A percentile compares a stretch with the other conserved stretches of the same genome.
phyloP scores from a whole-genome alignment of 768 basidiomycete genomes.

The Podaxis carcinomalis region DNA sequence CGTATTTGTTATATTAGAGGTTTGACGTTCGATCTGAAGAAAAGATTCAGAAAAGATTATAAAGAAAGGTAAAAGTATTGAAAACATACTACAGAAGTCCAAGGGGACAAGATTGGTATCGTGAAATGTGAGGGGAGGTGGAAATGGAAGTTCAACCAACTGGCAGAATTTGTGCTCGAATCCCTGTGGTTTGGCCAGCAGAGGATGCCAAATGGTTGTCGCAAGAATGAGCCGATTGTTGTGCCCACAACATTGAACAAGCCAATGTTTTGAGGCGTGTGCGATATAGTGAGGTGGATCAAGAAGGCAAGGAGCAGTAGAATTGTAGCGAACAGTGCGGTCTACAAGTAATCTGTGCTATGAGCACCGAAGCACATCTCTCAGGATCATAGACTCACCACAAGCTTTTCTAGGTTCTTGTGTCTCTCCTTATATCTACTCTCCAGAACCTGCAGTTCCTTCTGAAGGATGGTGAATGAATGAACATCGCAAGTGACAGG shows the following conservation, averaged over 20 bases:
- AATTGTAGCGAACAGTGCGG: conserved; percentile 28
- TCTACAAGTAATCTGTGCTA: background rate
- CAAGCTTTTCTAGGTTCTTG: conserved; percentile 42
- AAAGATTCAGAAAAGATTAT: background rate
- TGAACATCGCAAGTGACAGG: background rate
- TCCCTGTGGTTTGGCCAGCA: conserved; percentile 15
- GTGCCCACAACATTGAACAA: background rate
- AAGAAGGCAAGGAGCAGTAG: conserved; percentile 30
- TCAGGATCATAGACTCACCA: conserved; percentile 29
- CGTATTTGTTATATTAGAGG: conserved; percentile 28
- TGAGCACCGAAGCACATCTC: background rate
- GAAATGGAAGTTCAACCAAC: conserved; percentile 3
- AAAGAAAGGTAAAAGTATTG: background rate
- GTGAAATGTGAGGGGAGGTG: conserved; percentile 59
- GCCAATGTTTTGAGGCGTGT: conserved; percentile 18
- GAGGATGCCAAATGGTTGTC: background rate
- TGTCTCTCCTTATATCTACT: conserved; percentile 45
- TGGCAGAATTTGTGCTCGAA: background rate
- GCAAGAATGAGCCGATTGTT: background rate
- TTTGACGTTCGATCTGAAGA: conserved; percentile 71
- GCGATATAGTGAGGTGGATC: conserved; percentile 28
- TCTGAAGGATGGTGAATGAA: conserved; percentile 26
- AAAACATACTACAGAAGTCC: conserved; percentile 62
- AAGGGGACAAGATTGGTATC: conserved; percentile 74
- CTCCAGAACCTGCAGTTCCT: conserved; percentile 34